Evolutionary conservation across 176 grass and related monocot species (phyloP), one percentile per base, ranked within the genome.

Genomic region (Lolium perenne): DNA sequence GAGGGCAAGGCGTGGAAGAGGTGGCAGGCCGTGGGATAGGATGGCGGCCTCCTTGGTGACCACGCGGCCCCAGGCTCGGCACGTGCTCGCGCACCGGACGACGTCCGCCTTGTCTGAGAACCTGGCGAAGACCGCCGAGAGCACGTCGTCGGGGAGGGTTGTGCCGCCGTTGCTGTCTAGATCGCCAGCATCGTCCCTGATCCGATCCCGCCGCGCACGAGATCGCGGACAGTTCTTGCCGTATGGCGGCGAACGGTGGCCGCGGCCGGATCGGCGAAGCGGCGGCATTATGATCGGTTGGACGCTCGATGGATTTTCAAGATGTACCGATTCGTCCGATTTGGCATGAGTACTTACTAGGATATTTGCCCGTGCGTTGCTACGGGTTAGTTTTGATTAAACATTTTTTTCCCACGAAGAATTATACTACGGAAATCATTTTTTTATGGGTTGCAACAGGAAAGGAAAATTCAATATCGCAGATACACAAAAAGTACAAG

Each of bases 21-120:
- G 13, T 23, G 23, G 23, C 22, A 71, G 15, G 25, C 10, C 23
- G 60, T 12, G 60, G 60, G 22, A 84, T 38, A 84, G 69, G 40
- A 75, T 17, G 43, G 17, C 43, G 57, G 71, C 82, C 23, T 49
- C 82, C 16, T 38, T 49, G 71, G 71, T 56, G 14, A 84, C 45
- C 43, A 64, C 9, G 57, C 23, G 10, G 11, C 17, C 7, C 82
- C 82, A 84, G 56, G 12, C 25, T 6, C 57, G 71, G 82, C 82
- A 84, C 6, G 71, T 76, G 43, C 4, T 20, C 15, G 82, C 82
- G 82, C 22, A 75, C 1, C 57, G 43, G 43, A 84, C 3, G 4
- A 81, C 18, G 22, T 65, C 62, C 2, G n/a, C 58, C 3, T 38
- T 43, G 54, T 20, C 55, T 35, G 40, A 23, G 38, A 83, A 56